phyloP scores from a whole-genome alignment of 495 filamentous ascomycete species.

The Apodospora peruviana region DNA sequence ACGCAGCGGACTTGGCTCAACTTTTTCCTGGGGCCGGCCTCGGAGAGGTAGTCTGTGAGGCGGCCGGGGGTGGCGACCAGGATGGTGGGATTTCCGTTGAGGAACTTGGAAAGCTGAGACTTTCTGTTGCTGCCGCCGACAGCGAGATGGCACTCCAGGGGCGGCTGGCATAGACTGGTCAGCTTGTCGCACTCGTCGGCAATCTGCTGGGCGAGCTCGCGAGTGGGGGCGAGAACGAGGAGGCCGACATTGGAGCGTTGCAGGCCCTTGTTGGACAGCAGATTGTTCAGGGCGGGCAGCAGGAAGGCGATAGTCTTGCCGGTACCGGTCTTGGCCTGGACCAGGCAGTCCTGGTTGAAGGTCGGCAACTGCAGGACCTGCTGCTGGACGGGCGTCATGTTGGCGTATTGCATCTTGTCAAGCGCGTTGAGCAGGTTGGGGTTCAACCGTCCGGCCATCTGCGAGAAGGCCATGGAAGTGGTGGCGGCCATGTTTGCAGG shows the following conservation, averaged over 20 bases:
- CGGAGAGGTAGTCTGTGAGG: constrained; percentile 79
- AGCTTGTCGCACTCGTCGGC: constrained; percentile 70
- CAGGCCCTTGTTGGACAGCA: constrained; percentile 46
- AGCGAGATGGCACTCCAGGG: constrained; percentile 88
- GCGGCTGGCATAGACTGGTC: constrained; percentile 54
- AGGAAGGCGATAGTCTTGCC: constrained; percentile 96
- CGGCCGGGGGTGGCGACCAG: constrained; percentile 90
- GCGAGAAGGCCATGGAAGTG: too few species aligned
- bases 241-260: constrained; percentile 44
- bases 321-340: constrained; percentile 83
- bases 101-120: constrained; percentile 65
- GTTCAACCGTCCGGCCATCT: constrained; percentile 18
- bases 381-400: constrained; percentile 80
- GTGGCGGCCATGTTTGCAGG: too few species aligned
- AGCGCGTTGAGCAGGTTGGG: constrained; percentile 62
- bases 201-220: constrained; percentile 89
- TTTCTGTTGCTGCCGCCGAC: constrained; percentile 95
- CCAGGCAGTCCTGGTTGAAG: constrained; percentile 64
- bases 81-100: constrained; percentile 66
- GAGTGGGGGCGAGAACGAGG: constrained; percentile 82
- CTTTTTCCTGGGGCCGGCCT: constrained; percentile 73
- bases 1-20: constrained; percentile 61
- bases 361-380: constrained; percentile 64
- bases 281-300: constrained; percentile 60
- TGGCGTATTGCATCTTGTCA: constrained; percentile 58